Evolutionary conservation across 768 basidiomycete genomes (phyloP).

Genomic region (Russula sp.): DNA sequence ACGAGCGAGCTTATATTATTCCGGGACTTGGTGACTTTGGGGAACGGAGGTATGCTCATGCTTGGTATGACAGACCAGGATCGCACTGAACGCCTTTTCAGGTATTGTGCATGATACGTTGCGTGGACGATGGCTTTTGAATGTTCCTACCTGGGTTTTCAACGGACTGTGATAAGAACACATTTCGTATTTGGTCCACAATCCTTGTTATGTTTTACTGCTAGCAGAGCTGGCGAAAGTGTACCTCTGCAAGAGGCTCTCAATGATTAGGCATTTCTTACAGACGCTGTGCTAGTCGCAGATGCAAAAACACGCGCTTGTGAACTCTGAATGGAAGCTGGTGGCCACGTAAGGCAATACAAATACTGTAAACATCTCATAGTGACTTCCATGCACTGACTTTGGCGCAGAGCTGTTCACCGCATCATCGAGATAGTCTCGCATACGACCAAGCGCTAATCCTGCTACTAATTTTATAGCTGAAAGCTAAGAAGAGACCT

Average conservation of each 20-base stretch:
- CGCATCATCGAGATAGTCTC: too few species aligned
- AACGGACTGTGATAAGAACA: not conserved
- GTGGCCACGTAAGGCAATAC: too few species aligned
- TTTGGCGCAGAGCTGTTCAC: too few species aligned
- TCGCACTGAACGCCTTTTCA: not conserved
- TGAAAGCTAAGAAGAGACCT: too few species aligned
- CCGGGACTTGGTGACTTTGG: constrained; percentile 98
- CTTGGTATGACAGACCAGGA: not conserved
- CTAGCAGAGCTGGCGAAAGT: not conserved
- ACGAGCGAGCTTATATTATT: constrained; percentile 85
- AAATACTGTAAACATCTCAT: too few species aligned
- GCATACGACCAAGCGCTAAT: too few species aligned
- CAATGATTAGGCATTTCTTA: not conserved
- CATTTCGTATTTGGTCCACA: not conserved
- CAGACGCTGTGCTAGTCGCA: too few species aligned
- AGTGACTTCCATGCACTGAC: too few species aligned
- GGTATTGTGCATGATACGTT: constrained; percentile 17
- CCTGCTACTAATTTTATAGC: too few species aligned
- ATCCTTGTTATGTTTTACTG: not conserved
- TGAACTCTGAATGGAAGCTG: too few species aligned
- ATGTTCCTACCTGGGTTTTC: not conserved
- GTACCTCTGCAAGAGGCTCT: not conserved
- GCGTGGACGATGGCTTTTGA: not conserved
- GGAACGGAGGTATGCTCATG: constrained; percentile 58
- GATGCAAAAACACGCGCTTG: too few species aligned